Base-by-base conservation (phyloP, 345 rosid genomes). In the Citropsis articulata region DNA sequence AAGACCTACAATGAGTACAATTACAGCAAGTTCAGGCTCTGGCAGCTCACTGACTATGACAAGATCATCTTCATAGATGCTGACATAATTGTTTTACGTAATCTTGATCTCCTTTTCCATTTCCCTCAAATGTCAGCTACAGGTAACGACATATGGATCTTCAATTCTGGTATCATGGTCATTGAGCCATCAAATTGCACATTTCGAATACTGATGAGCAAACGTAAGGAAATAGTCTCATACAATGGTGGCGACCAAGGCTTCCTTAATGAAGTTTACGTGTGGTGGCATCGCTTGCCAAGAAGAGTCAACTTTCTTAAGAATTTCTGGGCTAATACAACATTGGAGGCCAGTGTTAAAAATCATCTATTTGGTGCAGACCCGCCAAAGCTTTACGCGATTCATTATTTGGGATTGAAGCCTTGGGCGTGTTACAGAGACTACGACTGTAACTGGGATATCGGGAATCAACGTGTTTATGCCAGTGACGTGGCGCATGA, bases 161-260 rank as follows among this genome's bases (percentile, higher is more conserved):
- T 92, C 73, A 96, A 96, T 71, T 96, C 98, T 0, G 97, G 98
- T 1, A 80, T 94, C n/a, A 96, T 96, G 99, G 95, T 96, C 64
- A 83, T 94, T 28, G 97, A 96, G 86, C 99, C 99, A 10, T 94
- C 98, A 24, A 94, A 91, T n/a, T 96, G 99, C 83, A 92, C 95
- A 0, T 96, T 94, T 81, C 75, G 74, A 59, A 75, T 77, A 36
- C 74, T 96, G 30, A 92, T 96, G 98, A 85, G 83, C 50, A 88
- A 71, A 13, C 88, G 93, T 3, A 71, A 69, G 40, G 91, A 94
- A 59, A 88, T 96, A 35, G 86, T 96, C 36, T 96, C 98, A 19
- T 94, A 96, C 81, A 96, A 96, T 55, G 99, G 99, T 0, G 99
- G 99, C 1, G 97, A 94, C 86, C 99, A 89, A 75, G 98, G 97